Base-by-base conservation (phyloP, 225 moss, liverwort and hornwort species). In the Physcomitrium patens region DNA sequence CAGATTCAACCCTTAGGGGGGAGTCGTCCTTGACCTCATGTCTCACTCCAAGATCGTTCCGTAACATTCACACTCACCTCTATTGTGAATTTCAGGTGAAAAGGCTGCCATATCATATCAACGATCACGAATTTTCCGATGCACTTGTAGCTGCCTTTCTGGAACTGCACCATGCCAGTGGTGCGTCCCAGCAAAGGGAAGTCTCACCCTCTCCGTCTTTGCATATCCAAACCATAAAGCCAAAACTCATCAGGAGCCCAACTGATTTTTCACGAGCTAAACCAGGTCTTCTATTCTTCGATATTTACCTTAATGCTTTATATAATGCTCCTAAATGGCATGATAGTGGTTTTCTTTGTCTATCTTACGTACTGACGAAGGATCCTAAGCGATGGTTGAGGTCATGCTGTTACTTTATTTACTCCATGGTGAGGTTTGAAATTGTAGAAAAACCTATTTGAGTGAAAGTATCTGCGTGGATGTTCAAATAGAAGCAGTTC, bases 81-180 rank as follows among this genome's bases (percentile, higher is more conserved):
- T 63, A 47, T 77, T 69, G 73, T 74, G 73, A 62, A 56, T 54
- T 49, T 76, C 88, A 97, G 96, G 88, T 97, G 78, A 90, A 87
- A 66, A 86, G 84, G 72, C 59, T 92, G 43, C 96, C 94, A 7
- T 90, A 85, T 74, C 91, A 97, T 77, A 92, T 97, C 81, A 97
- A 97, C 65, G 94, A 94, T 66, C 68, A 61, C 10, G 90, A 91
- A 63, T 97, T 97, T 79, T 86, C 92, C 24, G 90, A 92, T 27
- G 92, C 96, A 56, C 88, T 97, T 51, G 92, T 91, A 45, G 83
- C 89, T 64, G 83, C 91, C 63, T 97, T 89, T 77, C 76, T 94
- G 81, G 90, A 91, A 54, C 65, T 97, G 65, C 69, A 80, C 69
- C 82, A 78, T 78, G 77, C 82, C 23, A 80, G 79, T 73, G 87